phyloP scores from a whole-genome alignment of 305 asterid genomes.

The Fraxinus sp. region DNA sequence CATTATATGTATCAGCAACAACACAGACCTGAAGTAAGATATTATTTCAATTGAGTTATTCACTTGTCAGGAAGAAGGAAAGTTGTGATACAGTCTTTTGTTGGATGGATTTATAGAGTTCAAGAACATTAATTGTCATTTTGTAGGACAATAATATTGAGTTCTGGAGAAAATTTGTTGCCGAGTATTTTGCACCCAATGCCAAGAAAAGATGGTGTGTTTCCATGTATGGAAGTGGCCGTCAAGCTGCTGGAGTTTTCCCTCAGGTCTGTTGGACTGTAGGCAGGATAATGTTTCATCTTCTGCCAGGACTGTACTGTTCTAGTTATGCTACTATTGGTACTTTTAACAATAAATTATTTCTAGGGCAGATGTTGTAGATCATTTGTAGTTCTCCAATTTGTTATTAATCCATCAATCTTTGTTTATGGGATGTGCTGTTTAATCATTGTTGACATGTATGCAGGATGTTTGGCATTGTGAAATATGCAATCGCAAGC shows the following conservation, averaged over 20 bases:
- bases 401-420: not conserved
- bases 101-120: not conserved
- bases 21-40: constrained; percentile 47
- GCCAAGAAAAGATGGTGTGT: constrained; percentile 53
- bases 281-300: constrained; percentile 20
- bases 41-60: not conserved
- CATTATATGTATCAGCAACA: constrained; percentile 49
- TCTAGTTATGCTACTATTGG: constrained; percentile 22
- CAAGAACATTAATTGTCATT: not conserved
- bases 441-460: not conserved
- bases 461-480: constrained; percentile 88
- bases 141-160: constrained; percentile 51
- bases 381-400: not conserved
- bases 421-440: not conserved
- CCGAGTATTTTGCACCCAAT: constrained; percentile 49
- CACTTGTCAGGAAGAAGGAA: not conserved
- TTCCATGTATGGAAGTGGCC: constrained; percentile 41
- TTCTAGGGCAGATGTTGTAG: not conserved
- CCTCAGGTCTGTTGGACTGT: constrained; percentile 43
- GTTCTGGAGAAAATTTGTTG: constrained; percentile 52
- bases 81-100: constrained; percentile 2
- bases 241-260: constrained; percentile 40
- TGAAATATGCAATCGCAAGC: constrained; percentile 75
- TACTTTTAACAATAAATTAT: constrained; percentile 1
- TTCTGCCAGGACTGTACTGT: constrained; percentile 12